Evolutionary conservation across 768 basidiomycete species (phyloP).

Genomic region (Tephrocybe sp.): DNA sequence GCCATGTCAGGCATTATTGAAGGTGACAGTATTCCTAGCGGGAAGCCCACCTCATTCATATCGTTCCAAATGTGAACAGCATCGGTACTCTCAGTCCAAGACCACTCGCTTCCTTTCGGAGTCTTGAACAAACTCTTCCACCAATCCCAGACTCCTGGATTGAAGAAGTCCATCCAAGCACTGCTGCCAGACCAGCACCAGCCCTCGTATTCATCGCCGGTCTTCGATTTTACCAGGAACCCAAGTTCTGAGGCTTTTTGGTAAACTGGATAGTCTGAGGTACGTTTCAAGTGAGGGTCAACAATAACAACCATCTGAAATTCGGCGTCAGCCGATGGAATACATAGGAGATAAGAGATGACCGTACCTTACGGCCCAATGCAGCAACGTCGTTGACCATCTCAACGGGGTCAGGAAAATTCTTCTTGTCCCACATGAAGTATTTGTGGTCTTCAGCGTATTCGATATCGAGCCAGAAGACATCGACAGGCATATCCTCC

Average conservation of each 20-base stretch:
- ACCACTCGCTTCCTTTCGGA: slow-evolving; percentile 52
- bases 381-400: slow-evolving; percentile 91
- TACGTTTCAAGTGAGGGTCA: slow-evolving; percentile 93
- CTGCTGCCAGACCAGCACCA: slow-evolving; percentile 99
- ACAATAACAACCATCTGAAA: slow-evolving; percentile 94
- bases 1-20: too few species aligned
- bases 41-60: slow-evolving; percentile 88
- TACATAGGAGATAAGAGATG: background rate
- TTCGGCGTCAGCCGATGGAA: slow-evolving; percentile 7
- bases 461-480: slow-evolving; percentile 97
- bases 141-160: slow-evolving; percentile 85
- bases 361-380: slow-evolving; percentile 73
- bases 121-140: slow-evolving; percentile 85
- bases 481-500: slow-evolving; percentile 92
- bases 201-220: slow-evolving; percentile 88
- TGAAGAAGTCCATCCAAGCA: slow-evolving; percentile 98
- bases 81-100: slow-evolving; percentile 78
- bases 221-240: slow-evolving; percentile 77
- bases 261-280: slow-evolving; percentile 76
- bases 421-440: slow-evolving; percentile 93
- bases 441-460: slow-evolving; percentile 93
- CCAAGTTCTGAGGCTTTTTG: slow-evolving; percentile 79
- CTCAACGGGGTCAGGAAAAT: slow-evolving; percentile 90
- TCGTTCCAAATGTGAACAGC: slow-evolving; percentile 97
- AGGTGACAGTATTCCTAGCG: too few species aligned